A percentile compares a stretch with the other conserved stretches of the same genome.
Evolutionary conservation across 441 rosid genomes (phyloP).

Genomic region (Bocquillonia castaneifolia): DNA sequence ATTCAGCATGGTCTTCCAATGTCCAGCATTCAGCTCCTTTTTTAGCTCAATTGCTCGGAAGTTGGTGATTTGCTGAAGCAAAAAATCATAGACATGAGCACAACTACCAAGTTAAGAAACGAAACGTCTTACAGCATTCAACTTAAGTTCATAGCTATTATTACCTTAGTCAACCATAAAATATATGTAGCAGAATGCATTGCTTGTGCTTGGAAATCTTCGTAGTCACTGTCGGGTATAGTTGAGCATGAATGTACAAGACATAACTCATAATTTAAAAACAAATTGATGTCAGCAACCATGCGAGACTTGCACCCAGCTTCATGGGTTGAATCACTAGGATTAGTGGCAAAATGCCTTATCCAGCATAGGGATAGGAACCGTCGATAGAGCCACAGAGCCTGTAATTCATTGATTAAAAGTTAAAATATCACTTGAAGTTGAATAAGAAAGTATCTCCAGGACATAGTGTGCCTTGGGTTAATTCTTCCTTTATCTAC

Average conservation of each 20-base stretch:
- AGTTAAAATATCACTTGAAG: background rate
- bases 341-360: constrained; percentile 33
- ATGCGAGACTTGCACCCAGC: constrained; percentile 21
- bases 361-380: constrained; percentile 61
- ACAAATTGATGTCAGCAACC: constrained; percentile 24
- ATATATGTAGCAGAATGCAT: constrained; percentile 52
- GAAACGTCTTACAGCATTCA: background rate
- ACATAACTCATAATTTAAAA: constrained; percentile 49
- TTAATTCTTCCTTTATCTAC: background rate
- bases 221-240: constrained; percentile 47
- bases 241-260: constrained; percentile 47
- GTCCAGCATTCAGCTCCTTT: constrained; percentile 43
- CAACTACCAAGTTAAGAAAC: background rate
- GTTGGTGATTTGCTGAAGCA: constrained; percentile 52
- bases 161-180: constrained; percentile 74
- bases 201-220: constrained; percentile 72
- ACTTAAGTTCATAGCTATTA: background rate
- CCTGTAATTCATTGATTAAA: constrained; percentile 40
- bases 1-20: constrained; percentile 35
- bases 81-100: constrained; percentile 9
- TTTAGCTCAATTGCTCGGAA: constrained; percentile 34
- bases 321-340: constrained; percentile 17
- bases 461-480: background rate
- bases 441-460: background rate
- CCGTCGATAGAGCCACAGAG: constrained; percentile 83